Percentiles rank a stretch among this genome's conserved stretches.
These are phyloP conservation scores for Xylariaceae sp. DNA, from an alignment of 2,329 filamentous ascomycete species.

Conservation along the genomic window DNA sequence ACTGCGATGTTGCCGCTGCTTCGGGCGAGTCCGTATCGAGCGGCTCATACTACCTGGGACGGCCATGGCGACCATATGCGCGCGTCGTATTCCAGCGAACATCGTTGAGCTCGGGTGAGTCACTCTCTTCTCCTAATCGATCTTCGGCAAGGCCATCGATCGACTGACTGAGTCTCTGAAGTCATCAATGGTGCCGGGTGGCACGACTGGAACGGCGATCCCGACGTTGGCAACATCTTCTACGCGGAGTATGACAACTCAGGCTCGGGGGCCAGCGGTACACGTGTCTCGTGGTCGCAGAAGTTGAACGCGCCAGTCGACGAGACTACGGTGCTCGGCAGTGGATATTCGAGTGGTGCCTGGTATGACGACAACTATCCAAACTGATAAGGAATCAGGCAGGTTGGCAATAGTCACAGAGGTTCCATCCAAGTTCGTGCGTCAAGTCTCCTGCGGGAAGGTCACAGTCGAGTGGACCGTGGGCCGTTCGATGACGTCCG, in stretches of 20 bases:
- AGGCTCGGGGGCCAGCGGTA: constrained; percentile 50
- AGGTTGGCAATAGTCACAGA: neutral
- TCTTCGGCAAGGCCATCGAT: neutral
- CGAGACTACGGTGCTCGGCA: constrained; percentile 30
- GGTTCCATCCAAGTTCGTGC: neutral
- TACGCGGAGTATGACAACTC: constrained; percentile 57
- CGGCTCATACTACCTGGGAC: constrained; percentile 43
- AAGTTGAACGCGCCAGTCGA: constrained; percentile 34
- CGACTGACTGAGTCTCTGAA: neutral
- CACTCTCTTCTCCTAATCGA: no score
- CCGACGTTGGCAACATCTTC: constrained; percentile 47
- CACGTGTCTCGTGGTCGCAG: constrained; percentile 42
- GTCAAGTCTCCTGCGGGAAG: no score
- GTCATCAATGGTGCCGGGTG: constrained; percentile 58
- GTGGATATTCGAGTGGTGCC: constrained; percentile 16
- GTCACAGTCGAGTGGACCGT: neutral
- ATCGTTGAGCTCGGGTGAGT: constrained; percentile 37
- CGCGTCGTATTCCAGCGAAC: constrained; percentile 47
- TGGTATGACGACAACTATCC: constrained; percentile 24
- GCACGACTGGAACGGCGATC: constrained; percentile 48
- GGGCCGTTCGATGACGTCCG: neutral
- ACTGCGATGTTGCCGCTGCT: constrained; percentile 38
- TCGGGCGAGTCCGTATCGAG: constrained; percentile 34
- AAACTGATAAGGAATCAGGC: constrained; percentile 4
- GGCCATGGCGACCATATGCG: constrained; percentile 44